These are phyloP conservation scores for Penicillium corylophilum DNA, from an alignment of 2,329 filamentous ascomycete species.

Conservation along the genomic window DNA sequence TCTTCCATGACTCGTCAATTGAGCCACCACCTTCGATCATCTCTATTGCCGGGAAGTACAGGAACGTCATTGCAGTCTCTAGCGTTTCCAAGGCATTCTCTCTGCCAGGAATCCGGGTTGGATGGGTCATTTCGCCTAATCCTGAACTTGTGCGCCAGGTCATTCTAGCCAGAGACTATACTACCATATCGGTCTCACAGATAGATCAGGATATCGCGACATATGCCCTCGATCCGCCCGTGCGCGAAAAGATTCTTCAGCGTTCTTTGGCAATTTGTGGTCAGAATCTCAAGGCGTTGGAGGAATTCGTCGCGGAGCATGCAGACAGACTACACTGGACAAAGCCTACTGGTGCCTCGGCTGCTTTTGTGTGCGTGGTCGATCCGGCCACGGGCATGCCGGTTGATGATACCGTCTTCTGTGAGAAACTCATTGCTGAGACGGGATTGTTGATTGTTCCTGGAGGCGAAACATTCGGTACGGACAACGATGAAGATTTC, in stretches of 20 bases:
- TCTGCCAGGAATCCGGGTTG: conserved; percentile 9
- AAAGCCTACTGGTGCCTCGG: conserved; percentile 7
- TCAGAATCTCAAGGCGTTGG: conserved; percentile 1
- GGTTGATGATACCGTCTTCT: conserved; percentile 6
- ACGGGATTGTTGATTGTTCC: conserved; percentile 9
- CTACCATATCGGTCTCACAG: conserved; percentile 9
- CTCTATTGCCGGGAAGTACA: conserved; percentile 4
- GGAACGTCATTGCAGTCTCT: conserved; percentile 9
- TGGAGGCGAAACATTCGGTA: conserved; percentile 8
- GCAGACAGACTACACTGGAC: conserved; percentile 3
- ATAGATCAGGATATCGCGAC: conserved; percentile 9
- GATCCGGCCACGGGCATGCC: background rate
- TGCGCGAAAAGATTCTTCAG: conserved; percentile 5
- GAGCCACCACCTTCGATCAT: conserved; percentile 8
- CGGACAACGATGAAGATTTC: conserved; percentile 4
- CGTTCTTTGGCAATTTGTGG: conserved; percentile 4
- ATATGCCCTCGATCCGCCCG: conserved; percentile 1
- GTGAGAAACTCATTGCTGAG: conserved; percentile 1
- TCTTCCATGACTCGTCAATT: conserved; percentile 3
- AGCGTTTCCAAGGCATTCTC: conserved; percentile 12
- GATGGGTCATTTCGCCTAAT: conserved; percentile 9
- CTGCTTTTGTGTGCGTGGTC: conserved; percentile 7
- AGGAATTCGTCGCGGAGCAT: conserved; percentile 4
- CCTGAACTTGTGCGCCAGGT: conserved; percentile 3
- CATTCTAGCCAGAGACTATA: conserved; percentile 9